phyloP scores from a whole-genome alignment of 768 basidiomycete species.

The Trametes elegans region DNA sequence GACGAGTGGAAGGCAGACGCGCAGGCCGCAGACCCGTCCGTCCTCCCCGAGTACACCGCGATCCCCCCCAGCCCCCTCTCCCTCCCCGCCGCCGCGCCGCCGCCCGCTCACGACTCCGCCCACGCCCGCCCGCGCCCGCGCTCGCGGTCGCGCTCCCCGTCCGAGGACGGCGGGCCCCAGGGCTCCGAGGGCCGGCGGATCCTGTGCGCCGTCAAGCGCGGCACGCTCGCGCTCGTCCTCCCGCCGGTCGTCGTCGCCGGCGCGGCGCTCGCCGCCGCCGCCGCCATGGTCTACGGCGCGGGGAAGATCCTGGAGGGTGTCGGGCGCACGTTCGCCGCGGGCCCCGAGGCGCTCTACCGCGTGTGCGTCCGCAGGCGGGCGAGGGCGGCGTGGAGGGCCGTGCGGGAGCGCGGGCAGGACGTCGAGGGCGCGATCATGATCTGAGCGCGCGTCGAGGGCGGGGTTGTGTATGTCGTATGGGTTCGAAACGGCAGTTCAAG shows the following conservation, averaged over 20 bases:
- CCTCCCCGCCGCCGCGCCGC: background rate
- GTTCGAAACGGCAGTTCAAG: too few relatives aligned
- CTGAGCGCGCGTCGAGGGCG: background rate
- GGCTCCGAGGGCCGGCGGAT: constrained; percentile 1
- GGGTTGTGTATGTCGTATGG: background rate
- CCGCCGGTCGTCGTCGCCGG: constrained; percentile 5
- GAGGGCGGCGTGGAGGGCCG: background rate
- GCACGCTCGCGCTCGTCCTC: constrained; percentile 5
- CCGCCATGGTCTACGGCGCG: constrained; percentile 6
- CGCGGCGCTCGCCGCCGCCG: background rate
- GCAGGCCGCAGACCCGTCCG: background rate
- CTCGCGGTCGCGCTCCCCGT: background rate
- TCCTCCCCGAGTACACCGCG: constrained; percentile 7
- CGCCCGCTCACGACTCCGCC: background rate
- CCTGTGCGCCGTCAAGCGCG: constrained; percentile 4
- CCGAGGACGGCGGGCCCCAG: background rate
- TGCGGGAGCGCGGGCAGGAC: background rate
- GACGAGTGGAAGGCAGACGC: constrained; percentile 5
- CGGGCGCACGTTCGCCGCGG: constrained; percentile 2
- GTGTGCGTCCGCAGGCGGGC: background rate
- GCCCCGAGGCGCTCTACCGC: constrained; percentile 8
- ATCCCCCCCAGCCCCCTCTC: background rate
- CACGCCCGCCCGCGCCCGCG: too few relatives aligned
- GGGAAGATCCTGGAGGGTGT: constrained; percentile 14
- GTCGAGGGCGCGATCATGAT: background rate